Base-by-base conservation (phyloP, 2,329 filamentous ascomycete species). In the Neopestalotiopsis rosae region DNA sequence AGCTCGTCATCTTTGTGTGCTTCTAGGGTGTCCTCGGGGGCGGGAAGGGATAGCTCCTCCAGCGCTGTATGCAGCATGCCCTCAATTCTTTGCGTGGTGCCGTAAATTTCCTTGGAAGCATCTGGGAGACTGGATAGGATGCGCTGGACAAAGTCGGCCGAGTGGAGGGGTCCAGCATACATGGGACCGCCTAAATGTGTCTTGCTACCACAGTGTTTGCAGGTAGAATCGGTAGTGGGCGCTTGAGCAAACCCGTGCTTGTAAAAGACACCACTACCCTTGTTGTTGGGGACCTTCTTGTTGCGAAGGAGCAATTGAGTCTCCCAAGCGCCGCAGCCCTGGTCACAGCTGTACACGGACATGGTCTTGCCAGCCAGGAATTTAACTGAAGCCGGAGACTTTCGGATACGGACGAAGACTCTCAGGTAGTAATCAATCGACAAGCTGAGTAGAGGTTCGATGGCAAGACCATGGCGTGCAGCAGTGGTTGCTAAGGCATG, bases 341-440 rank as follows among this genome's bases (percentile, higher is more conserved):
- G 83, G 76, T 97, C 95, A 79, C 96, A 99, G 78, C 91, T 94
- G 81, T 97, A 97, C 0, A 97, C 90, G 7, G 97, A 72, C 95
- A 99, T 98, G 0, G 93, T 96, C 80, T 95, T 98, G 45, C 94
- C 92, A 2, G 94, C 93, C 24, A 94, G 86, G 71, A 97, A 95
- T 79, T 98, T 99, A 77, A 98, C 95, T 67, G 94, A 91, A 3
- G 91, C 91, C 0, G 94, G 93, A 4, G 93, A 94, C 73, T 90
- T 93, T 70, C 89, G 87, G 45, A 99, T 88, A 24, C 92, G 90
- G 61, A 99, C 91, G 77, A 98, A 99, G 2, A 98, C 87, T 61
- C 97, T 90, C 24, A 92, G 90, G 78, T 99, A 99, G 79, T 97
- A 99, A 80, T 99, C 96, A 71, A 98, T 97, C 2, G 94, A 98